Conservation (phyloP, 805 yeast genomes). For the Suhomyces sp. region DNA sequence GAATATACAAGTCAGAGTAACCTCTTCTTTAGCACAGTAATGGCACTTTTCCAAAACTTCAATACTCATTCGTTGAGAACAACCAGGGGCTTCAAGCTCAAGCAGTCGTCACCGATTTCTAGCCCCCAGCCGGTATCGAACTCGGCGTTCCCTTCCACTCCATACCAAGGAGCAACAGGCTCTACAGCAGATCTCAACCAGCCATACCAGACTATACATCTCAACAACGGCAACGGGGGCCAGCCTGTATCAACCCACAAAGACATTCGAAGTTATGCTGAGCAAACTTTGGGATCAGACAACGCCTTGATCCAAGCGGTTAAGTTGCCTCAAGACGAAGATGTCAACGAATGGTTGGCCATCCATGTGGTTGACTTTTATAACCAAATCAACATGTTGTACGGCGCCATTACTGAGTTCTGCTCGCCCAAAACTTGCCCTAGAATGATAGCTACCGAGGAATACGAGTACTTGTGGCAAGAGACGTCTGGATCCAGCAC, state of each 20-base stretch:
- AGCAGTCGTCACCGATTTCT: slow-evolving; percentile 38
- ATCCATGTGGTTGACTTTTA: slow-evolving; percentile 97
- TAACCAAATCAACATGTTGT: slow-evolving; percentile 93
- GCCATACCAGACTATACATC: slow-evolving; percentile 33
- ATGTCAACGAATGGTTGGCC: slow-evolving; percentile 90
- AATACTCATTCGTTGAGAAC: slow-evolving; percentile 42
- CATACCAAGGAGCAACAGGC: slow-evolving; percentile 11
- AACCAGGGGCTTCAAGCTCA: slow-evolving; percentile 43
- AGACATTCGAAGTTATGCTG: slow-evolving; percentile 85
- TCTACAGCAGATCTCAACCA: slow-evolving; percentile 5
- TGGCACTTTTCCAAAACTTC: slow-evolving; percentile 44
- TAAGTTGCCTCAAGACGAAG: slow-evolving; percentile 89
- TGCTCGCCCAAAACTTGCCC: slow-evolving; percentile 96
- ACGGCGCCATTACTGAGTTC: slow-evolving; percentile 93
- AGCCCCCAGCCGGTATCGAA: slow-evolving; percentile 37
- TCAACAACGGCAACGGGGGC: slow-evolving; percentile 12
- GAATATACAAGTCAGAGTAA: background rate
- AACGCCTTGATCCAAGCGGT: slow-evolving; percentile 91
- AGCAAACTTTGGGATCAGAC: slow-evolving; percentile 91
- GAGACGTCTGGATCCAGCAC: slow-evolving; percentile 49
- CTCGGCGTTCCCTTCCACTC: slow-evolving; percentile 31
- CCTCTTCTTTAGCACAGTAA: slow-evolving; percentile 7
- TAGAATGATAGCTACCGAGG: slow-evolving; percentile 95
- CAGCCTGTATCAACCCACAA: slow-evolving; percentile 53
- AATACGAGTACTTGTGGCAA: slow-evolving; percentile 96